These are phyloP conservation scores for Helotiales sp. DNA, from an alignment of 2,329 filamentous ascomycete genomes.

Conservation along the genomic window DNA sequence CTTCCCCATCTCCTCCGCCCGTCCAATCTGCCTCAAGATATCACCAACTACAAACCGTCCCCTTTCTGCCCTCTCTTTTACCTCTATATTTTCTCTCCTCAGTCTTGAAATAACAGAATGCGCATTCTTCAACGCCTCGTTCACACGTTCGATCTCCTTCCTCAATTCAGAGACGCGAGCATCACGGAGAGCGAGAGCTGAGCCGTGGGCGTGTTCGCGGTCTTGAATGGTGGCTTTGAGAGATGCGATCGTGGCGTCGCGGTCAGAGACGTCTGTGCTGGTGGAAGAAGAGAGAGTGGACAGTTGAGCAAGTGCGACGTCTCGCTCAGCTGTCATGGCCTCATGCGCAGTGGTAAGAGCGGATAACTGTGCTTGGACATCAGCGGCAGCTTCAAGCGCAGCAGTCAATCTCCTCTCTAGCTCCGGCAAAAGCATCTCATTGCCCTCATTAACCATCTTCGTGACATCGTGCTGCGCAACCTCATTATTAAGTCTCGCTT, in stretches of 20 bases:
- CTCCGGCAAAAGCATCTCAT: constrained; percentile 47
- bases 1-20: constrained; percentile 53
- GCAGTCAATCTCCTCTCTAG: constrained; percentile 53
- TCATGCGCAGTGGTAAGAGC: constrained; percentile 39
- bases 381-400: constrained; percentile 47
- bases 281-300: background rate
- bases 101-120: constrained; percentile 53
- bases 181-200: constrained; percentile 56
- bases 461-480: constrained; percentile 41
- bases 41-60: constrained; percentile 53
- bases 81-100: constrained; percentile 51
- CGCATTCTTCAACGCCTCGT: constrained; percentile 51
- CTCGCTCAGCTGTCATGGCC: constrained; percentile 19
- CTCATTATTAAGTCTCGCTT: constrained; percentile 46
- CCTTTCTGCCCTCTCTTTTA: constrained; percentile 55
- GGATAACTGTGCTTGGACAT: constrained; percentile 45
- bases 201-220: constrained; percentile 46
- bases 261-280: constrained; percentile 32
- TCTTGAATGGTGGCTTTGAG: constrained; percentile 20
- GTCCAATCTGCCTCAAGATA: constrained; percentile 58
- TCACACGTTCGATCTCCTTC: constrained; percentile 54
- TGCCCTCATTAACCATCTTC: constrained; percentile 43
- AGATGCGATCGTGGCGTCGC: constrained; percentile 35
- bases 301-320: constrained; percentile 12
- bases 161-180: constrained; percentile 55